These are phyloP conservation scores for Tricholoma bakamatsutake DNA, from an alignment of 768 basidiomycete species.

Conservation along the genomic window DNA sequence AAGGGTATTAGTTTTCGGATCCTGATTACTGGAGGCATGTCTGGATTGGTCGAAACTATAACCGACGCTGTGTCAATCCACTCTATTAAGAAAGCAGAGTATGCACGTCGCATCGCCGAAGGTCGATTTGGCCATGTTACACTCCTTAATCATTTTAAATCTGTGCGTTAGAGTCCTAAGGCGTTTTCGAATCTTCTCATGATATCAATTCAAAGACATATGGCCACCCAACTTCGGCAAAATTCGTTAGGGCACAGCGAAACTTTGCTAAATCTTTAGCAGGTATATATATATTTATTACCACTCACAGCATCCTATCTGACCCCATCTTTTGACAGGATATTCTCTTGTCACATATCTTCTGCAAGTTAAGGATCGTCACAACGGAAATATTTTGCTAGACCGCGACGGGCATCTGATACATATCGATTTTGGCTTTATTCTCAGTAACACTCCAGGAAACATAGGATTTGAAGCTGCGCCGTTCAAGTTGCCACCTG, in stretches of 20 bases:
- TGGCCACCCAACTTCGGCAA: conserved; percentile 81
- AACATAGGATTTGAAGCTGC: conserved; percentile 99
- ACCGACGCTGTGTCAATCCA: conserved; percentile 98
- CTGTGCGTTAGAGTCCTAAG: conserved; percentile 41
- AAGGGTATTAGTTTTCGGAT: conserved; percentile 75
- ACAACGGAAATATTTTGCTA: conserved; percentile 96
- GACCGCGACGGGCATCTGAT: conserved; percentile 94
- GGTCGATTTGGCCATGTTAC: conserved; percentile 85
- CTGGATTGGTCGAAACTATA: conserved; percentile 96
- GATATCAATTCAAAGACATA: conserved; percentile 54
- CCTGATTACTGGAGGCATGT: conserved; percentile 86
- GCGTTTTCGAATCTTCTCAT: background rate
- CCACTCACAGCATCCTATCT: background rate
- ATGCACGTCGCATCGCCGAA: conserved; percentile 79
- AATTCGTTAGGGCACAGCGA: conserved; percentile 84
- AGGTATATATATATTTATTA: conserved; percentile 46
- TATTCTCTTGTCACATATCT: conserved; percentile 96
- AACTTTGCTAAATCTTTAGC: conserved; percentile 93
- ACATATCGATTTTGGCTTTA: conserved; percentile 99
- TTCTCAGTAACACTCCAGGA: conserved; percentile 94
- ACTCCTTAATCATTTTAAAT: conserved; percentile 86
- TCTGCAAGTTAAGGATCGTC: conserved; percentile 96
- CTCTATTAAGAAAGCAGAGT: conserved; percentile 98
- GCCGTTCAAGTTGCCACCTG: conserved; percentile 92
- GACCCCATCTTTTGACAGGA: conserved; percentile 35